Percentiles rank a stretch among this genome's conserved stretches.
Conservation (phyloP, 805 yeast genomes). For the Candida broadrunensis region DNA sequence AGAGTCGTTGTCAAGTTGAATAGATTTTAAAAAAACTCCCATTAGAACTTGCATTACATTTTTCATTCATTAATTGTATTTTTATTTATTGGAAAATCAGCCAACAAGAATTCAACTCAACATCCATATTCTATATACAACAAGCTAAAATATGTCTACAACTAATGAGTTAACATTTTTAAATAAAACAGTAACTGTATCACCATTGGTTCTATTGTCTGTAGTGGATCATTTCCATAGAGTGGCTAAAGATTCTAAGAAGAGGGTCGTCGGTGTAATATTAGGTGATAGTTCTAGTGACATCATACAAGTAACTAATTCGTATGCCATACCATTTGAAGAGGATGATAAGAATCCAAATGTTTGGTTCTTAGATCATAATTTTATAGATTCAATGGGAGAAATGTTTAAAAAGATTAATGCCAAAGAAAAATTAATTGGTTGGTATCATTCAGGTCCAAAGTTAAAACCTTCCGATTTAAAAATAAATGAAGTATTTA, state of each 20-base stretch:
- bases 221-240: constrained; percentile 95
- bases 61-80: too few relatives aligned
- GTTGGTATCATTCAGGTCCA: constrained; percentile 99
- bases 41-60: too few relatives aligned
- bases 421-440: constrained; percentile 92
- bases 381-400: constrained; percentile 92
- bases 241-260: constrained; percentile 64
- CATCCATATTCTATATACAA: too few relatives aligned
- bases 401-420: constrained; percentile 97
- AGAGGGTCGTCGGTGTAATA: constrained; percentile 91
- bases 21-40: too few relatives aligned
- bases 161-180: constrained; percentile 37
- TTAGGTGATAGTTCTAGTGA: constrained; percentile 71
- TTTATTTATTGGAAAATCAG: too few relatives aligned
- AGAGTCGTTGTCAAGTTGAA: too few relatives aligned
- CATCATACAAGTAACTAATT: constrained; percentile 75
- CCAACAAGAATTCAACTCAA: too few relatives aligned
- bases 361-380: constrained; percentile 97
- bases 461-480: constrained; percentile 84
- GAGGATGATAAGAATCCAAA: constrained; percentile 89
- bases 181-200: constrained; percentile 74
- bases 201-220: constrained; percentile 90
- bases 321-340: constrained; percentile 96
- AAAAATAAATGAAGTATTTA: constrained; percentile 85
- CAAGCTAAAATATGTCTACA: too few relatives aligned